Conservation (phyloP, 768 basidiomycete genomes). For the Tylopilus sp. region DNA sequence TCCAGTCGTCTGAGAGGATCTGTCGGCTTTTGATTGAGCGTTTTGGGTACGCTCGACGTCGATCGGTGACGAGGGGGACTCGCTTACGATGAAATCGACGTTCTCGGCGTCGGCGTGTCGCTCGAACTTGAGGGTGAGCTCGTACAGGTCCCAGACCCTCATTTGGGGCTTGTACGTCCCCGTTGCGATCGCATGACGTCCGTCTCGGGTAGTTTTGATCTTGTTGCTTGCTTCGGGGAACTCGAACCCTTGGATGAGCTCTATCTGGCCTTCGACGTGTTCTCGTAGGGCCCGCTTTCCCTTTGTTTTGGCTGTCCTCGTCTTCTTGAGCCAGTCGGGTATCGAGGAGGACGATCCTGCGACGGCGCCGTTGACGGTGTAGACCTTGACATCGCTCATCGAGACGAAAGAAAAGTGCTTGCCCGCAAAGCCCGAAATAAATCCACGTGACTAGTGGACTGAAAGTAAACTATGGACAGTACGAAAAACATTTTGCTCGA, state of each 20-base stretch:
- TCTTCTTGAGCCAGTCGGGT: constrained; percentile 89
- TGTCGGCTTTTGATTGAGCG: constrained; percentile 30
- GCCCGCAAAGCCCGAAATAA: neutral
- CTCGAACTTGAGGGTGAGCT: constrained; percentile 92
- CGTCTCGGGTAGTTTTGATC: constrained; percentile 87
- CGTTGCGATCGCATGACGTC: constrained; percentile 89
- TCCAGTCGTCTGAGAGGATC: constrained; percentile 98
- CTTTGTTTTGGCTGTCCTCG: constrained; percentile 52
- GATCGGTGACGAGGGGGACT: no score
- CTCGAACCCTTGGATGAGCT: constrained; percentile 93
- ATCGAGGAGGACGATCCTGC: constrained; percentile 85
- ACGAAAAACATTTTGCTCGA: neutral
- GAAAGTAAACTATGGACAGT: neutral
- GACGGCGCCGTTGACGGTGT: constrained; percentile 92
- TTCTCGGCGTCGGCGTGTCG: constrained; percentile 96
- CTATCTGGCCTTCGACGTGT: constrained; percentile 79
- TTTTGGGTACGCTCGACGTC: no score
- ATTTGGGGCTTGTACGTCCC: constrained; percentile 99
- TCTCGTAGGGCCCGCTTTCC: constrained; percentile 65
- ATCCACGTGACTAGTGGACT: constrained; percentile 18
- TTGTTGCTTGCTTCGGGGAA: constrained; percentile 96
- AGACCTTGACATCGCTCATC: constrained; percentile 66
- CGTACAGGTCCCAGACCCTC: constrained; percentile 91
- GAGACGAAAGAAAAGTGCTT: neutral
- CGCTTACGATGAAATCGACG: constrained; percentile 94